Base-by-base conservation (phyloP, 2,329 filamentous ascomycete genomes). In the Bipolaris gigantea region DNA sequence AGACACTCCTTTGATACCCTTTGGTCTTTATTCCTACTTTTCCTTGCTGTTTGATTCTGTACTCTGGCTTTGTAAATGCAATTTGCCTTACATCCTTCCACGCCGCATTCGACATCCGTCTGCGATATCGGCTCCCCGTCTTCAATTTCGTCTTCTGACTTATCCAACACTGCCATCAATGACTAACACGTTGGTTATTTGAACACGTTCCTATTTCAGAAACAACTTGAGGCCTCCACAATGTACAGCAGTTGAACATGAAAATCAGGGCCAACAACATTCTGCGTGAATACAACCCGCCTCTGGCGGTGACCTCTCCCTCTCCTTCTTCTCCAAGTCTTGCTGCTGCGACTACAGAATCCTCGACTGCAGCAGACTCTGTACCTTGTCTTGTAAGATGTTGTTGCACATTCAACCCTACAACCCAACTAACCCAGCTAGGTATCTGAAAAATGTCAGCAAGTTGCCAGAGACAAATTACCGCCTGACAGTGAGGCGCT, bases 381-480 rank as follows among this genome's bases (percentile, higher is more conserved):
- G 19, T 35, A 36, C 33, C 21, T n/a, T 47, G 49, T 19, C 13
- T 44, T 10, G 46, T 41, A 48, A 41, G 25, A 23, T 10, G 5
- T 4, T 2, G 4, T 15, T 23, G 18, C 9, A 4, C 11, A 16
- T 5, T 15, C 11, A 19, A 25, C 21, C 10, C 15, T 8, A 16
- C 18, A n/a, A 49, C 10, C 1, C 5, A 5, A 25, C 42, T 56
- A 23, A 57, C 3, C 3, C n/a, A 10, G 6, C 11, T 18, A 58
- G 59, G 44, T 58, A 13, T 54, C 52, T 3, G 1, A 38, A 1
- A 16, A 44, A 18, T 59, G 54, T 40, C 50, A 50, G 47, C 6
- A 30, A 16, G 21, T 23, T 32, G 33, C 33, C 19, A 15, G 25
- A 16, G 23, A 10, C 13, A 25, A 45, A 5, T n/a, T 25, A 15